Base-by-base conservation (phyloP, 164 flowering plant genomes). In the Stephania cephalantha region DNA sequence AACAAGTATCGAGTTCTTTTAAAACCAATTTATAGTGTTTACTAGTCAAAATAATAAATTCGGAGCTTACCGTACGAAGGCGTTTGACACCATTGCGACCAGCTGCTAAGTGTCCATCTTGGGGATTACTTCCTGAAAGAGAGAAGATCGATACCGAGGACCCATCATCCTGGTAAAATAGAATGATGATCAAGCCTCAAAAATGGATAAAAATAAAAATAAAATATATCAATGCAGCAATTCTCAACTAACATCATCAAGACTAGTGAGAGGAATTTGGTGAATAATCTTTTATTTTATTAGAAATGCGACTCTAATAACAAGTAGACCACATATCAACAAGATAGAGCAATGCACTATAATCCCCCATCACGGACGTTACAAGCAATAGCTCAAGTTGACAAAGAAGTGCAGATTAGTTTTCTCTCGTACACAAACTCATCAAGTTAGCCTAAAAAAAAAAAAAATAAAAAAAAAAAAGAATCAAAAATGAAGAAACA, bases 71-170 rank as follows among this genome's bases (percentile, higher is more conserved):
- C 44, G 98, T 95, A n/a, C 99, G 90, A n/a, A 95, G 94, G 52
- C 99, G 98, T 85, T 93, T 95, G 71, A 95, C 99, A 73, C 99
- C 99, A 83, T 95, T 95, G n/a, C 98, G 93, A 35, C 93, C 99
- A 48, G 99, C 98, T 80, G 91, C 91, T 79, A 95, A 83, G 82
- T 90, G 97, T 46, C 98, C 97, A 87, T 95, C 99, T 84, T 90
- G 94, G 8, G 90, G 82, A 88, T 81, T 93, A 81, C 88, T 93
- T 46, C 97, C 97, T 22, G 96, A 83, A 76, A 95, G 92, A 81
- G 97, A 81, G 82, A 95, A 95, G 78, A 95, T 83, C 12, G 99
- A 95, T 52, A 95, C 99, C 22, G 85, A 81, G 77, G 97, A 86
- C 65, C 98, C 99, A 86, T 95, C 97, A 76, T 93, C 98, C 99